Evolutionary conservation across 352 stramenopile genomes (phyloP).

Genomic region (Phytophthora pinifolia): DNA sequence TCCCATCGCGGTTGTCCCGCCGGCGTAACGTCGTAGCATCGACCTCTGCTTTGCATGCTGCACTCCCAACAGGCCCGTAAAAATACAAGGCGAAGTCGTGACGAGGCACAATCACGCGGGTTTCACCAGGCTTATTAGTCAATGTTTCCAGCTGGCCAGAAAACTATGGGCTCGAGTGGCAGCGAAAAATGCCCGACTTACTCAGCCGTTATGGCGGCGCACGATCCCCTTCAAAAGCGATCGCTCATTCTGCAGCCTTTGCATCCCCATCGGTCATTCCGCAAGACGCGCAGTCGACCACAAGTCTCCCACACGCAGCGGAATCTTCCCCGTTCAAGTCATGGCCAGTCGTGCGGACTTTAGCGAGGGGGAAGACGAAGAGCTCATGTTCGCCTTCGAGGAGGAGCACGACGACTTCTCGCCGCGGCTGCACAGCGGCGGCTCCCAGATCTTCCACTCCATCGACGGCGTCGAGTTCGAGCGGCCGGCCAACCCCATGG

Average conservation of each 20-base stretch:
- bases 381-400: conserved; percentile 80
- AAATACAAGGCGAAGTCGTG: conserved; percentile 7
- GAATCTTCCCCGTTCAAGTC: too few species aligned
- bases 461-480: conserved; percentile 32
- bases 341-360: conserved; percentile 2
- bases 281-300: conserved; percentile 29
- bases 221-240: conserved; percentile 23
- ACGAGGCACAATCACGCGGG: conserved; percentile 9
- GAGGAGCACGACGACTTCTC: conserved; percentile 16
- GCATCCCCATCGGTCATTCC: too few species aligned
- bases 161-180: conserved; percentile 22
- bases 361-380: conserved; percentile 48
- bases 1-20: conserved; percentile 6
- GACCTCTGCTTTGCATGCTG: too few species aligned
- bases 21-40: conserved; percentile 6
- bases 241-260: too few species aligned
- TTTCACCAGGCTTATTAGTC: too few species aligned
- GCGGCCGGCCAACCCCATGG: conserved; percentile 49
- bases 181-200: conserved; percentile 22
- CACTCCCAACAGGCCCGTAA: too few species aligned
- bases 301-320: too few species aligned
- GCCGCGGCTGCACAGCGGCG: conserved; percentile 13
- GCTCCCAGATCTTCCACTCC: conserved; percentile 30
- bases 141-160: too few species aligned
- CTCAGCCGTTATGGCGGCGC: conserved; percentile 20